Base-by-base conservation (phyloP, 1,284 basidiomycete species). In the Chalciporus sp. region DNA sequence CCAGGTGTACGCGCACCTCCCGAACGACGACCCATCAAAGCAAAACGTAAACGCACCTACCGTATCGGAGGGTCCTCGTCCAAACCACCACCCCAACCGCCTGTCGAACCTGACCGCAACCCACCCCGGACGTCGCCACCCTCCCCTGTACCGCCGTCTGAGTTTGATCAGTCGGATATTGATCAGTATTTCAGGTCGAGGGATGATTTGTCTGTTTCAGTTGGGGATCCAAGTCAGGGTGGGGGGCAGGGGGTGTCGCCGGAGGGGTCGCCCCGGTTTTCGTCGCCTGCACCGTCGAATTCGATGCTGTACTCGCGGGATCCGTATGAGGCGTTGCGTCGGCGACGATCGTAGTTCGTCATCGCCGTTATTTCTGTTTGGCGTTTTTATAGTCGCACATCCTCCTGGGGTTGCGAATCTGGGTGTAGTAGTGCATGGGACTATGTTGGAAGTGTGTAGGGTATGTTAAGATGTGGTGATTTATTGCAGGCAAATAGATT, bases 151-250 rank as follows among this genome's bases (percentile, higher is more conserved):
- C 72, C 75, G 7, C 75, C 76, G 35, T 82, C 82, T 26, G 88
- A 92, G 52, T 89, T 91, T 58, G 87, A 91, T 59, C 80, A 75
- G 35, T 81, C 81, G 10, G 90, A 92, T 65, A 87, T 92, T 76
- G 89, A 91, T 58, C 76, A 80, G 47, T 92, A 92, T 72, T 92
- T 92, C 65, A 79, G 83, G 42, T 72, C 76, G 33, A 71, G 75
- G 44, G 79, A 84, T 47, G 78, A 78, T 37, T 58, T 37, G 10
- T 42, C 53, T 17, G 19, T 44, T 5, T 17, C 37, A 3, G 35
- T 10, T 8, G 50, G 37, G 12, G 51, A 62, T 8, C 42, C 51
- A 27, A 43, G 37, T 8, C 42, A 53, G 31, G 43, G 37, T 12
- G 45, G 7, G n/a, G 33, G 28, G n/a, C 41, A 44, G 26, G 1